These are phyloP conservation scores for Exutisphaerella laricina DNA, from an alignment of 2,329 filamentous ascomycete species.

Conservation along the genomic window DNA sequence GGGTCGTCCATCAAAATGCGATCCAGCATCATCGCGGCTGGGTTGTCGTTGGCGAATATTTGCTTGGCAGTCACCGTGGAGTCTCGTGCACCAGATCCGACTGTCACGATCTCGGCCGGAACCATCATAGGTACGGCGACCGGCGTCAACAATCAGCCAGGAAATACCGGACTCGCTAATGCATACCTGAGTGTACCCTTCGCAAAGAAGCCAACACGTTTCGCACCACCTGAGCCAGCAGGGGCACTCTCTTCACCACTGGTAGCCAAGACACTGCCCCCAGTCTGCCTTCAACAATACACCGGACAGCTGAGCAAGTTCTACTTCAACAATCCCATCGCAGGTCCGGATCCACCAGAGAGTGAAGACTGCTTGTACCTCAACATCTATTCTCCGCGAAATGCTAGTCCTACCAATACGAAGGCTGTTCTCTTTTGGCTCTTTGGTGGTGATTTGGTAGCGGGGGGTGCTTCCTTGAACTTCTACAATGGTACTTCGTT, in stretches of 20 bases:
- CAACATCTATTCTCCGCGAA: conserved; percentile 16
- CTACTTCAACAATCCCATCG: conserved; percentile 20
- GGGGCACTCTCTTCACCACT: conserved; percentile 10
- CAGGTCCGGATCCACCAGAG: conserved; percentile 11
- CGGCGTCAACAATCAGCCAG: conserved; percentile 14
- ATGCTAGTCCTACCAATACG: conserved; percentile 9
- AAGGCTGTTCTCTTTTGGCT: conserved; percentile 21
- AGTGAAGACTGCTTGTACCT: conserved; percentile 21
- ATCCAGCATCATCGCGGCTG: too few species aligned
- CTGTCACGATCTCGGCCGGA: conserved; percentile 18
- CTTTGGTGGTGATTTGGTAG: conserved; percentile 16
- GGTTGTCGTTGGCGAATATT: too few species aligned
- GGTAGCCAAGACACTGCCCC: conserved; percentile 10
- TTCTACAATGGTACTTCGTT: conserved; percentile 19
- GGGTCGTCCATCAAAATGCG: too few species aligned
- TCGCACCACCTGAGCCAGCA: conserved; percentile 17
- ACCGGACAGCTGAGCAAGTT: conserved; percentile 4
- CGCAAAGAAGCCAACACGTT: conserved; percentile 17
- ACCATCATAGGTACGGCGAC: conserved; percentile 18
- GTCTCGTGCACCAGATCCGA: conserved; percentile 10
- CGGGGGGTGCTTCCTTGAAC: conserved; percentile 15
- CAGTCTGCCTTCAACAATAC: conserved; percentile 24
- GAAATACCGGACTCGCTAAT: conserved; percentile 13
- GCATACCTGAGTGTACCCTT: conserved; percentile 21
- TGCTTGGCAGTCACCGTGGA: too few species aligned